Evolutionary conservation across 176 grass and related monocot genomes (phyloP), one percentile per base, ranked within the genome.

Genomic region (Aegilops umbellulata): DNA sequence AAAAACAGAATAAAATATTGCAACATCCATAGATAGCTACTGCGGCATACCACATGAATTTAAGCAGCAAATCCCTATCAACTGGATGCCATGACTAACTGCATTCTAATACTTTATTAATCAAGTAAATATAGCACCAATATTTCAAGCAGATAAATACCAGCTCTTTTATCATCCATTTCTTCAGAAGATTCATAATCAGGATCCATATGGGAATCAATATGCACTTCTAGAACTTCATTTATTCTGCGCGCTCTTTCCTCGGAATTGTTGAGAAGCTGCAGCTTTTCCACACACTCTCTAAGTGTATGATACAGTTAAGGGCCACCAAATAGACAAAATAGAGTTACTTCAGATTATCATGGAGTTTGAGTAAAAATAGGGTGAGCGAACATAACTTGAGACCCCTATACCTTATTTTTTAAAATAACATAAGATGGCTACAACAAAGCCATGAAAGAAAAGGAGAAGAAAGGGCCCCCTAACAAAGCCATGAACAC

Each of bases 201-300:
- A 68, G 97, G 97, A 91, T 99, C 80, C 97, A 96, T 99, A 82
- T 83, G 94, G 23, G 92, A 76, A 77, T 96, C 92, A 73, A 74
- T 84, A 89, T 99, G 97, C 71, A 96, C 92, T 84, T 91, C 72
- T 60, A 93, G 89, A 81, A 96, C 42, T 87, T 99, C 94, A 90
- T 88, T 87, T 69, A 99, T 66, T 64, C 80, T 90, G 47, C 90
- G 93, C 32, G 80, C 70, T 86, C 83, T 90, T 91, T 96, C 97
- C 81, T 99, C 97, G 39, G 97, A 86, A 82, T 73, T 82, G 85
- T 84, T 82, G 32, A 99, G 90, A 63, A 91, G 87, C 77, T 99
- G 92, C 69, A 99, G 82, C 82, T 94, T 99, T 91, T 96, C 92
- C 63, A 96, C 85, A 88, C 89, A 94, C 58, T 89, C 92, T 89